Base-by-base conservation (phyloP, 2,329 filamentous ascomycete species). In the Exophiala sideris region DNA sequence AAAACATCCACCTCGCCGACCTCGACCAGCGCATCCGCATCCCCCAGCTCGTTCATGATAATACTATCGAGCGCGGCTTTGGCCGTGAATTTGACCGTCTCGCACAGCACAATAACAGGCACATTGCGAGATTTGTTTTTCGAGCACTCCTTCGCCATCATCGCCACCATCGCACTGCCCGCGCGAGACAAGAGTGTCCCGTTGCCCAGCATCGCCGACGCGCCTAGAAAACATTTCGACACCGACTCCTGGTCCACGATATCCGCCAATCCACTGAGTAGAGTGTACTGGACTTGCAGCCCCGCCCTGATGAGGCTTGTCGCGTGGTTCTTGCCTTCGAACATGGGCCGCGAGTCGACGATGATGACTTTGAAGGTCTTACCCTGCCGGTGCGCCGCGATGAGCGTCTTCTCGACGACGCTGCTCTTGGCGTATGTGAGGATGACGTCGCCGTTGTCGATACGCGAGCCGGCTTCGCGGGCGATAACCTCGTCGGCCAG, bases 151-250 rank as follows among this genome's bases (percentile, higher is more conserved):
- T 86, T 83, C 5, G 91, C 92, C 39, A 87, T 84, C 76, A 94
- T 87, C 14, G 92, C 91, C 8, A 97, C 81, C 55, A 94, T 83
- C 20, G 89, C 89, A 3, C 91, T 96, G 57, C 94, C 94, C 8
- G 90, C 84, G 16, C 91, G 84, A 3, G 88, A 92, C 71, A 95
- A 95, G 64, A 99, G 80, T 33, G 89, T 83, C 6, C 94, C 94
- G 71, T 97, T 97, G 63, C 89, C 91, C 74, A 96, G 94, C 84
- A 99, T 94, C 36, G 90, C 89, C 68, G 96, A 91, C 3, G 91
- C 91, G 10, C 91, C 91, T 1, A 99, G 78, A 48, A 97, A 82
- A 8, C 94, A 85, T 64, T 86, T 85, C 5, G 85, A 88, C 1
- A 82, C 84, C 5, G 42, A 35, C 34, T 84, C 78, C 59, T 84